Base-by-base conservation (phyloP, 2,329 filamentous ascomycete species). In the Fonsecaea multimorphosa region DNA sequence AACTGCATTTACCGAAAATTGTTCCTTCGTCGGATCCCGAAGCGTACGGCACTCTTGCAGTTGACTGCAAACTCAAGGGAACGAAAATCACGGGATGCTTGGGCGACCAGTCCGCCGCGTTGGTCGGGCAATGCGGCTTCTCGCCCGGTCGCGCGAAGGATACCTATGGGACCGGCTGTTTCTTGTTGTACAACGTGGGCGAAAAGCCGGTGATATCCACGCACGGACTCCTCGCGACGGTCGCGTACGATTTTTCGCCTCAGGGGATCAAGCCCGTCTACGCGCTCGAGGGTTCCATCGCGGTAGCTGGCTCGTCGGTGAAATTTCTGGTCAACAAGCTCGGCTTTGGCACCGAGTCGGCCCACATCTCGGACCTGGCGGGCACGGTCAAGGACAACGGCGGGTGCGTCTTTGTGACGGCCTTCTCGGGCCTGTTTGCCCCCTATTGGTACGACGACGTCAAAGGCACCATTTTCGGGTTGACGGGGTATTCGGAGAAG, bases 381-480 rank as follows among this genome's bases (percentile, higher is more conserved):
- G 81, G 80, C 46, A 84, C 81, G 2, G 86, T 87, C 2, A 72
- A 80, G 59, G 88, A 93, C 74, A 93, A 90, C 64, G 91, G 91
- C 60, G 91, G 91, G 16, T 86, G 91, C 51, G 87, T 92, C 19
- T 86, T 94, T 72, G 91, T 94, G 58, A 93, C 91, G 2, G 91
- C 91, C 1, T 94, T 94, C 75, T 91, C 87, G 73, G 91, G 91
- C 36, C 83, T 94, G 1, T 93, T 93, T 74, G 91, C 91, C 1
- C 91, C 91, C 0, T 93, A 93, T 77, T 94, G 91, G 91, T 91
- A 93, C 64, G 90, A 93, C 74, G 90, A 93, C 75, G 91, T 90
- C 44, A 89, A 91, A 74, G 91, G 91, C 56, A 93, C 91, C 2
- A 84, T 92, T 83, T 86, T 91, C 72, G 90, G 90, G 51, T 86